phyloP scores from a whole-genome alignment of 73 alveolate genomes.

The Tetrahymena malaccensis region DNA sequence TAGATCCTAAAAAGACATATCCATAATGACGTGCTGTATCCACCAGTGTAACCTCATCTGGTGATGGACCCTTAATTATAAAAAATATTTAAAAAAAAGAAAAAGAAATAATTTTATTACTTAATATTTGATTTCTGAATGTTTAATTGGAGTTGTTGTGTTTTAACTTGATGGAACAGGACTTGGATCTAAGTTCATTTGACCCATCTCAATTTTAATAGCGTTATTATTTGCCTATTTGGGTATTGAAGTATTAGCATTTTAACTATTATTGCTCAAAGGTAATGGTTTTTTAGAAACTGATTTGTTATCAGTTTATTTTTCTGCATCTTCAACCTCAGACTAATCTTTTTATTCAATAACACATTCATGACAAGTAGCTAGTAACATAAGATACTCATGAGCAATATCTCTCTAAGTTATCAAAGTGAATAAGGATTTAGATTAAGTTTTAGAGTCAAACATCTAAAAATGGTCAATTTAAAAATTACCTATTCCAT shows the following conservation, averaged over 20 bases:
- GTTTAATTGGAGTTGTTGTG: neutral
- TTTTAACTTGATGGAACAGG: neutral
- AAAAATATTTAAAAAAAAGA: no score
- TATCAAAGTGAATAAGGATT: neutral
- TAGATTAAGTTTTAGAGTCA: neutral
- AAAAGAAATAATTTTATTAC: neutral
- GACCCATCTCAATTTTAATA: neutral
- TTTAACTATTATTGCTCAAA: neutral
- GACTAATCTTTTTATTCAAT: slow-evolving; percentile 27
- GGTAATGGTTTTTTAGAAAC: neutral
- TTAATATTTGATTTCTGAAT: neutral
- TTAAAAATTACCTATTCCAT: neutral
- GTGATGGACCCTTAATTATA: slow-evolving; percentile 50
- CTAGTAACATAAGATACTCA: slow-evolving; percentile 17
- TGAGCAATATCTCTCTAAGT: slow-evolving; percentile 21
- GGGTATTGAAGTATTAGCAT: neutral
- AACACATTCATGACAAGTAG: slow-evolving; percentile 52
- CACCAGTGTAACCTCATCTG: slow-evolving; percentile 51
- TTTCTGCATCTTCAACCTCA: neutral
- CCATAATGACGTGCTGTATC: slow-evolving; percentile 46
- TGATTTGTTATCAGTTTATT: neutral
- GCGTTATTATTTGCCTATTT: neutral
- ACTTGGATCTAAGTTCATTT: neutral
- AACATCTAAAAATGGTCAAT: neutral
- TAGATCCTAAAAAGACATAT: slow-evolving; percentile 4